Percentiles rank a stretch among this genome's conserved stretches.
Evolutionary conservation across 805 yeast genomes (phyloP).

Genomic region (Metschnikowia gruessii): DNA sequence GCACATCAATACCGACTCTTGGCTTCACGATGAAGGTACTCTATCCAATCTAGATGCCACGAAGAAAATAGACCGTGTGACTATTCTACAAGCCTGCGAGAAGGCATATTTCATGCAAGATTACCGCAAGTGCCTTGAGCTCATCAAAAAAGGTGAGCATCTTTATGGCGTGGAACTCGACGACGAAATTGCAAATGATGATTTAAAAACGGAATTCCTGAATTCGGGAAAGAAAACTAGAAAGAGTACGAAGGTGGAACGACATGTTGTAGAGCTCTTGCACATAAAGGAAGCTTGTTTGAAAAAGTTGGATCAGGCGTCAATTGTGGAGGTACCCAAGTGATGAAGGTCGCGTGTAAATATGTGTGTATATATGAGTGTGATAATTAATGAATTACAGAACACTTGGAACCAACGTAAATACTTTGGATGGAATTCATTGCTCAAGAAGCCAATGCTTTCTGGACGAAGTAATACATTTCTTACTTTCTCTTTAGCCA

Average conservation of each 20-base stretch:
- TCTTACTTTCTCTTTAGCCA: conserved; percentile 25
- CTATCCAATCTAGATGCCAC: conserved; percentile 29
- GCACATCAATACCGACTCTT: conserved; percentile 42
- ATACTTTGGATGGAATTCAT: too few relatives aligned
- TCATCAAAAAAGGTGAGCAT: conserved; percentile 38
- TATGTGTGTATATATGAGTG: background rate
- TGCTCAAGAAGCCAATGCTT: too few relatives aligned
- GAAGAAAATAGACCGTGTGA: conserved; percentile 53
- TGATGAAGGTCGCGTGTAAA: background rate
- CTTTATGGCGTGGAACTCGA: conserved; percentile 27
- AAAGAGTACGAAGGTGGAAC: conserved; percentile 40
- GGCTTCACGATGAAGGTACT: conserved; percentile 35
- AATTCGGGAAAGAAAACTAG: conserved; percentile 24
- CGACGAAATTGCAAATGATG: conserved; percentile 25
- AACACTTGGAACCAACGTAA: too few relatives aligned
- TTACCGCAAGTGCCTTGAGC: conserved; percentile 49
- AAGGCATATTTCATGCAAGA: conserved; percentile 55
- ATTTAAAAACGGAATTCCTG: conserved; percentile 18
- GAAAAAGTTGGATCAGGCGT: conserved; percentile 16
- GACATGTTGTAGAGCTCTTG: conserved; percentile 51
- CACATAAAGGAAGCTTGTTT: conserved; percentile 39
- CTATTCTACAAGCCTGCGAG: conserved; percentile 59
- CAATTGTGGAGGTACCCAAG: background rate
- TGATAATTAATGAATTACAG: too few relatives aligned
- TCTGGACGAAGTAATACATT: background rate